A percentile compares a stretch with the other conserved stretches of the same genome.
Evolutionary conservation across 2,329 filamentous ascomycete species (phyloP).

Genomic region (Alternaria sp.): DNA sequence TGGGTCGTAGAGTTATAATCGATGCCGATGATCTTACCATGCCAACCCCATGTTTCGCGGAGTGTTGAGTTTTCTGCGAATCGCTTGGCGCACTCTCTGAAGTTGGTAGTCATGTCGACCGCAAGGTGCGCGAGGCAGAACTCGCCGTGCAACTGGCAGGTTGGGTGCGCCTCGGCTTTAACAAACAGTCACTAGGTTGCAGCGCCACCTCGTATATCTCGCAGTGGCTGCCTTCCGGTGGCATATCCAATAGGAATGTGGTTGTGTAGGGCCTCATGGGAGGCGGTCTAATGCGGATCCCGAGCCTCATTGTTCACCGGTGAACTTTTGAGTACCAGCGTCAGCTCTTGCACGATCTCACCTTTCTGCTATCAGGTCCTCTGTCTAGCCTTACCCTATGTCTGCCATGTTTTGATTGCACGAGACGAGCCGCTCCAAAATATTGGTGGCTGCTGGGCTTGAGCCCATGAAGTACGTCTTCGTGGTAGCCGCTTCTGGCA

Average conservation of each 20-base stretch:
- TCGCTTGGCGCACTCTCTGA: constrained; percentile 1
- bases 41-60: constrained; percentile 28
- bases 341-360: background rate
- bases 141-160: background rate
- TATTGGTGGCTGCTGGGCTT: background rate
- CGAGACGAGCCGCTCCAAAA: background rate
- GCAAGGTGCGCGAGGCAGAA: background rate
- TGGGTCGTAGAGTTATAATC: constrained; percentile 26
- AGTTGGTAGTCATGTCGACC: background rate
- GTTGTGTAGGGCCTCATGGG: background rate
- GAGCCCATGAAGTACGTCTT: background rate
- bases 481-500: background rate
- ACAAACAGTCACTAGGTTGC: background rate
- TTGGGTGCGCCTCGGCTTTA: background rate
- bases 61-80: constrained; percentile 4
- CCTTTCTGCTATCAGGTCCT: background rate
- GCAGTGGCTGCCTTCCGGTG: background rate
- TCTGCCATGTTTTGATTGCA: background rate
- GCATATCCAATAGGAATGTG: background rate
- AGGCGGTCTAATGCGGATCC: background rate
- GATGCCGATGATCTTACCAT: constrained; percentile 20
- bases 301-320: constrained; percentile 1
- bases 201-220: background rate
- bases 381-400: background rate
- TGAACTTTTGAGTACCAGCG: background rate